Base-by-base conservation (phyloP, 2,329 filamentous ascomycete genomes). In the Ophiostoma fasciatum region DNA sequence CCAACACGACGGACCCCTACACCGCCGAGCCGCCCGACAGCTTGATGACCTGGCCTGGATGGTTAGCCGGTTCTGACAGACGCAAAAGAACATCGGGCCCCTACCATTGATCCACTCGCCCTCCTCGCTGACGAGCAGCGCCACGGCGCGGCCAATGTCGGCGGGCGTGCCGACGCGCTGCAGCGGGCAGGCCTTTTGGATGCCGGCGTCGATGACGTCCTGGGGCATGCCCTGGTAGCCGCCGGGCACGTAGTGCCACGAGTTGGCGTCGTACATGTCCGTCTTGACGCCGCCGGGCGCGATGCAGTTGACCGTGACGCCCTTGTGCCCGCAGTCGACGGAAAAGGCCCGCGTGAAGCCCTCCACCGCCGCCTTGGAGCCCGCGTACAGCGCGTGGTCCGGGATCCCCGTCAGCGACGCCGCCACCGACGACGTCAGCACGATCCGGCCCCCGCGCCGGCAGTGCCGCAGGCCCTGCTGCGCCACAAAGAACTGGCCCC, bases 401-500 rank as follows among this genome's bases (percentile, higher is more conserved):
- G 68, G 68, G 38, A 81, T 73, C 35, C 76, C 75, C 26, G 75
- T 63, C 47, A 81, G 63, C 43, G 71, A 69, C 5, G 78, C 57
- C 13, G 76, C 77, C 48, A 82, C 79, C 29, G 73, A 79, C 25
- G 68, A 75, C 63, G 80, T 83, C 37, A 84, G 64, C 48, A 84
- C 71, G 47, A 87, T 69, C 31, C 80, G 67, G 22, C 81, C 81
- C 39, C 79, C 75, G 30, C 70, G 63, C 51, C 76, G 66, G 44
- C 82, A 68, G 58, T 82, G 63, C 59, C 77, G 77, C 57, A 79
- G 78, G 7, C 72, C 80, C 39, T 80, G 74, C 59, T 82, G 77
- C 15, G 78, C 79, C 35, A 84, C 78, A 55, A 84, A 83, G 64
- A 83, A 83, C 58, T 83, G 76, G 31, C 74, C 77, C 28, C 74